These are phyloP conservation scores for Vitis riparia DNA, from an alignment of 164 flowering plant genomes.

Conservation along the genomic window DNA sequence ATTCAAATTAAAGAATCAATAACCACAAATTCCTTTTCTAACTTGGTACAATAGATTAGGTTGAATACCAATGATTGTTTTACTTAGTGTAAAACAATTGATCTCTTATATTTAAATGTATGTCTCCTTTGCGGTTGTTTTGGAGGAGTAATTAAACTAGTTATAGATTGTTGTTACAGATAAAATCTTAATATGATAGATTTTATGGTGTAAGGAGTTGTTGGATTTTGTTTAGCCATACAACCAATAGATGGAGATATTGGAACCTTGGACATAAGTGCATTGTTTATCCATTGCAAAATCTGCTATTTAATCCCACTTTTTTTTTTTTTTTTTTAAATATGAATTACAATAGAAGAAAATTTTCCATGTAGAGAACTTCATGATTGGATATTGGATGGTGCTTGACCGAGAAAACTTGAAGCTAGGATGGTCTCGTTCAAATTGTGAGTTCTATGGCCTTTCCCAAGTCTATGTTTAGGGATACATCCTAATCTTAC, in stretches of 20 bases:
- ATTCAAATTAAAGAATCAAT: too few species aligned
- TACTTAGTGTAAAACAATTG: too few species aligned
- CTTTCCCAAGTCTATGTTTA: background rate
- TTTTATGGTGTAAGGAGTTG: constrained; percentile 49
- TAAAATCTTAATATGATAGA: constrained; percentile 1
- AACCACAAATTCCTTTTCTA: too few species aligned
- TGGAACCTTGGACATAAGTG: constrained; percentile 83
- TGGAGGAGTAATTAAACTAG: background rate
- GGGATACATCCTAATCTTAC: background rate
- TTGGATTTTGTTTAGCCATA: constrained; percentile 81
- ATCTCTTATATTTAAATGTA: too few species aligned
- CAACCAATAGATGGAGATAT: constrained; percentile 51
- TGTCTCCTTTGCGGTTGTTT: too few species aligned
- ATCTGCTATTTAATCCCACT: background rate
- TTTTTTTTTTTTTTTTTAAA: background rate
- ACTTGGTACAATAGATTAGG: too few species aligned
- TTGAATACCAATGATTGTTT: too few species aligned
- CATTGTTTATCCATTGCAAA: background rate
- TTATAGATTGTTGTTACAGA: background rate
- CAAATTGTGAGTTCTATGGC: constrained; percentile 61
- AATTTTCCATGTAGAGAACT: constrained; percentile 66
- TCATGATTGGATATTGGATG: constrained; percentile 77
- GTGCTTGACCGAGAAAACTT: constrained; percentile 84
- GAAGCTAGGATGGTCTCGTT: constrained; percentile 81
- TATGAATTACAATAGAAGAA: too few species aligned